These are phyloP conservation scores for Sanguinoderma infundibulare DNA, from an alignment of 1,284 basidiomycete genomes.

Conservation along the genomic window DNA sequence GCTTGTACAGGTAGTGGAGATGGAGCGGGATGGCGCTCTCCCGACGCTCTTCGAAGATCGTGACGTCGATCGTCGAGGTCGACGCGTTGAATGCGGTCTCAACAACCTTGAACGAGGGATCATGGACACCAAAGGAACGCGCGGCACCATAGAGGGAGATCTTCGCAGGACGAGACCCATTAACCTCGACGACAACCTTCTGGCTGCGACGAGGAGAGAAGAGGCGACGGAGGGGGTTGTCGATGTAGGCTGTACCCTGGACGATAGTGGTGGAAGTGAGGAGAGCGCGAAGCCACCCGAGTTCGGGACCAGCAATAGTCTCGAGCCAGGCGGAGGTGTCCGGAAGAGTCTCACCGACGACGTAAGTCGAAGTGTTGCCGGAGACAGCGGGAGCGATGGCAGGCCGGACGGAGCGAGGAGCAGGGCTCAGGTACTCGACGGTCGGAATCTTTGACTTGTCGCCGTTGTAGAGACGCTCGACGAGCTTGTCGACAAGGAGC, in stretches of 20 bases:
- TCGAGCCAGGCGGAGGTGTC: conserved; percentile 81
- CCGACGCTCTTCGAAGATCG: conserved; percentile 85
- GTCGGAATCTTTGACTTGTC: conserved; percentile 82
- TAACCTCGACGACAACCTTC: conserved; percentile 65
- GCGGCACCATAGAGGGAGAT: conserved; percentile 77
- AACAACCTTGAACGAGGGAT: conserved; percentile 82
- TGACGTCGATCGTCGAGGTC: conserved; percentile 71
- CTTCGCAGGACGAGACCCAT: conserved; percentile 54
- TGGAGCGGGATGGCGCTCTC: conserved; percentile 80
- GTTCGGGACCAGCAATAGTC: conserved; percentile 77
- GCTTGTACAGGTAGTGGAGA: conserved; percentile 88
- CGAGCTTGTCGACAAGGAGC: conserved; percentile 78
- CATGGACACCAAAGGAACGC: conserved; percentile 81
- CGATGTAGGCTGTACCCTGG: conserved; percentile 83
- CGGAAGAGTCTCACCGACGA: conserved; percentile 63
- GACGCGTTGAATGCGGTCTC: conserved; percentile 69
- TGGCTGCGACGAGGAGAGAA: conserved; percentile 85
- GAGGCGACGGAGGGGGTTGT: conserved; percentile 90
- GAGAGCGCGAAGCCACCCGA: conserved; percentile 90
- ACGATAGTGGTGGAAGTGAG: conserved; percentile 84
- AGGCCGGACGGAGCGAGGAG: conserved; percentile 42
- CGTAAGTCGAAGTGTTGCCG: conserved; percentile 57
- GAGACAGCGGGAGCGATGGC: conserved; percentile 52
- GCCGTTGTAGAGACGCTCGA: conserved; percentile 83
- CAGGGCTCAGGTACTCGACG: conserved; percentile 85